phyloP scores from a whole-genome alignment of 345 rosid genomes.

The Mercurialis annua region DNA sequence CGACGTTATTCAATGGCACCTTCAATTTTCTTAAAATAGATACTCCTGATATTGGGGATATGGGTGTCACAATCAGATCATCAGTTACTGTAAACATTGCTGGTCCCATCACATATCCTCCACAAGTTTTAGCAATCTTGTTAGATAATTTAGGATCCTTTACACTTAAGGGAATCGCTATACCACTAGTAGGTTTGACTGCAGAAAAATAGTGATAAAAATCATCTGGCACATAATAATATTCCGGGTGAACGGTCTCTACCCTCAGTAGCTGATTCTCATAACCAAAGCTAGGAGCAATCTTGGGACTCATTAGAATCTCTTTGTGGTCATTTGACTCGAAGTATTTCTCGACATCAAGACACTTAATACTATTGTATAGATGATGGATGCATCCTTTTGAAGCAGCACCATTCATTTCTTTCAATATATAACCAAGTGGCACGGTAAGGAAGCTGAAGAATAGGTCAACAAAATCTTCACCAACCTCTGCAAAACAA shows the following conservation, averaged over 20 bases:
- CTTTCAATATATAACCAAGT: conserved; percentile 19
- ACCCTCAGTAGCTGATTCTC: conserved; percentile 7
- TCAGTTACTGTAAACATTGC: conserved; percentile 19
- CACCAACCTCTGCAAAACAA: conserved; percentile 24
- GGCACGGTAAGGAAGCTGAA: conserved; percentile 34
- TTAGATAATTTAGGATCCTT: conserved; percentile 4
- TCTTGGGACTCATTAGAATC: conserved; percentile 20
- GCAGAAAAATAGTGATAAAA: neutral
- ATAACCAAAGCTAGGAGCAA: conserved; percentile 13
- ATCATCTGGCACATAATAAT: neutral
- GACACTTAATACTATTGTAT: conserved; percentile 9
- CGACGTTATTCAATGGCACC: conserved; percentile 17
- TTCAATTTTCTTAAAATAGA: conserved; percentile 13
- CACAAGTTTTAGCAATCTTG: neutral
- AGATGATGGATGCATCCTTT: conserved; percentile 16
- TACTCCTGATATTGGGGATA: conserved; percentile 9
- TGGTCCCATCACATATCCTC: conserved; percentile 14
- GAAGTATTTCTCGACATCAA: conserved; percentile 14
- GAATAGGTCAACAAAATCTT: conserved; percentile 30
- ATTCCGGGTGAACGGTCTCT: neutral
- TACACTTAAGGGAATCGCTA: neutral
- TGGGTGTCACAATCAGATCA: conserved; percentile 14
- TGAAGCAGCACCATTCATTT: neutral
- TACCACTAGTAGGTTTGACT: neutral
- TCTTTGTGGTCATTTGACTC: conserved; percentile 1